A percentile compares a stretch with the other conserved stretches of the same genome.
Conservation (phyloP, 768 basidiomycete genomes). For the Kwoniella mangroviensis region DNA sequence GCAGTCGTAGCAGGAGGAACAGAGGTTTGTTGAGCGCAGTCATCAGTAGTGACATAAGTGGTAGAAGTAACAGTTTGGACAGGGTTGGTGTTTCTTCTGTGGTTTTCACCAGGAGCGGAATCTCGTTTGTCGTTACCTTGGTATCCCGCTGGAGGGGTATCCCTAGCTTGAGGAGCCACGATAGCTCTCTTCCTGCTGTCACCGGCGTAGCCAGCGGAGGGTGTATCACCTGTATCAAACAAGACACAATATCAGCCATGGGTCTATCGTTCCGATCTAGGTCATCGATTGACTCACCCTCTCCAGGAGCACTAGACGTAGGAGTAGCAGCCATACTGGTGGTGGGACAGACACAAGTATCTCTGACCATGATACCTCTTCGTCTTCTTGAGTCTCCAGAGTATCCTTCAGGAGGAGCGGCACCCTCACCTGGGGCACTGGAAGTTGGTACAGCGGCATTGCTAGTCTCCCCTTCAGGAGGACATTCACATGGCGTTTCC, state of each 20-base stretch:
- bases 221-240: background rate
- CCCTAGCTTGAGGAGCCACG: too few relatives aligned
- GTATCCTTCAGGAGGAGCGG: background rate
- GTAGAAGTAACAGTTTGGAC: constrained; percentile 16
- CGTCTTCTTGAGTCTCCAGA: background rate
- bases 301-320: constrained; percentile 1
- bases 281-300: constrained; percentile 1
- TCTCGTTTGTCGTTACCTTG: background rate
- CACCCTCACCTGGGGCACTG: constrained; percentile 10
- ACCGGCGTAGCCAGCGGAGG: constrained; percentile 8
- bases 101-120: constrained; percentile 5
- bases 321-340: background rate
- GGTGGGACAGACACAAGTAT: constrained; percentile 16
- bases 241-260: background rate
- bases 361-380: constrained; percentile 8
- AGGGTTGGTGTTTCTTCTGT: background rate
- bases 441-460: constrained; percentile 1
- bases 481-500: constrained; percentile 13
- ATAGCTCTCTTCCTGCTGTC: background rate
- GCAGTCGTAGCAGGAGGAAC: background rate
- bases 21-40: constrained; percentile 14
- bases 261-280: background rate
- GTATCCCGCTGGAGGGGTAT: background rate
- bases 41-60: constrained; percentile 12
- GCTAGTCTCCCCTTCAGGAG: constrained; percentile 1